Evolutionary conservation across 495 filamentous ascomycete genomes (phyloP).

Genomic region (Bacidia gigantensis): DNA sequence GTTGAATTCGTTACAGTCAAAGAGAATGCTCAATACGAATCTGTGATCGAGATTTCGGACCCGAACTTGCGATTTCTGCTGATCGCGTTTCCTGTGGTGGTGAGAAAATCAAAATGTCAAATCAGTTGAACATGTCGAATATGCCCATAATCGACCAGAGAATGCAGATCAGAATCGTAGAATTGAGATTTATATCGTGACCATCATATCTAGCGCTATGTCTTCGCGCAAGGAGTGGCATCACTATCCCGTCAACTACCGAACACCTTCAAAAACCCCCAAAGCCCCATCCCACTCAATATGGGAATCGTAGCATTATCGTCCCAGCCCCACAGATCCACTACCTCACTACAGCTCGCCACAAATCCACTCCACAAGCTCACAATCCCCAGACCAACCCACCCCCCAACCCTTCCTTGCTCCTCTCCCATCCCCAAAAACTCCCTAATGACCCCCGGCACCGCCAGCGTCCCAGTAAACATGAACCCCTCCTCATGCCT

Average conservation of each 20-base stretch:
- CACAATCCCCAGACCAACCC: slow-evolving; percentile 67
- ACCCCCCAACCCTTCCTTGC: slow-evolving; percentile 39
- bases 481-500: slow-evolving; percentile 59
- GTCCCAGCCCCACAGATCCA: slow-evolving; percentile 85
- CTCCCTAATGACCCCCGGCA: slow-evolving; percentile 42
- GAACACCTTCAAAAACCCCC: slow-evolving; percentile 86
- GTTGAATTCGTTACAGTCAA: no score
- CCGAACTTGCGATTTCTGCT: no score
- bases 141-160: no score
- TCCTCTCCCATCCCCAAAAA: slow-evolving; percentile 35
- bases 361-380: slow-evolving; percentile 77
- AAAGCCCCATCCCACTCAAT: slow-evolving; percentile 77
- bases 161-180: background rate
- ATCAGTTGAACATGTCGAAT: no score
- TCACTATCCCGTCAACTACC: background rate
- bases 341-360: slow-evolving; percentile 75
- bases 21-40: no score
- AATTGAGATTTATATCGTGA: background rate
- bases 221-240: background rate
- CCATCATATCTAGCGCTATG: background rate
- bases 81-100: no score
- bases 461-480: slow-evolving; percentile 58
- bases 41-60: no score
- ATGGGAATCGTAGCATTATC: slow-evolving; percentile 96
- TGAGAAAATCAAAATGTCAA: no score